These are phyloP conservation scores for Hyparrhenia diplandra DNA, from an alignment of 176 grass and related monocot species.

Conservation along the genomic window DNA sequence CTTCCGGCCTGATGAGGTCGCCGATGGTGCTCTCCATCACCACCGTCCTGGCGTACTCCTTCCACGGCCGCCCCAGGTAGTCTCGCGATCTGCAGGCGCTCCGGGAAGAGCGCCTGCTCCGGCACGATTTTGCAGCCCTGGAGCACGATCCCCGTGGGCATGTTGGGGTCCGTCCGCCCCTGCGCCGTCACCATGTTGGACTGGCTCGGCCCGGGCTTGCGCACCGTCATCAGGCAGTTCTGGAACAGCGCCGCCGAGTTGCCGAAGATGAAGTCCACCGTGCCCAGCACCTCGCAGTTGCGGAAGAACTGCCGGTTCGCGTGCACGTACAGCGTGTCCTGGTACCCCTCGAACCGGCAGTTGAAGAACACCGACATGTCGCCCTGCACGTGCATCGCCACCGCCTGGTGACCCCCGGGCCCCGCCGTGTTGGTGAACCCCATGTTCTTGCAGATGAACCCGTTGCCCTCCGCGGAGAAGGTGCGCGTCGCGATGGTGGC, in stretches of 20 bases:
- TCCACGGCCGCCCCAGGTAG: slow-evolving; percentile 91
- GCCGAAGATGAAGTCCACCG: slow-evolving; percentile 89
- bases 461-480: slow-evolving; percentile 55
- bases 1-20: slow-evolving; percentile 68
- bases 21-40: slow-evolving; percentile 75
- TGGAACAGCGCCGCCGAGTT: slow-evolving; percentile 70
- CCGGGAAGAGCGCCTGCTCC: slow-evolving; percentile 52
- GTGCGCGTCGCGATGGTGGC: slow-evolving; percentile 60
- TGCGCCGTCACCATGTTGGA: slow-evolving; percentile 69
- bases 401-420: slow-evolving; percentile 71
- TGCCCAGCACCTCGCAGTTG: slow-evolving; percentile 72
- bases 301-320: slow-evolving; percentile 72
- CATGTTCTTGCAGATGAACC: slow-evolving; percentile 88
- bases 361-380: slow-evolving; percentile 75
- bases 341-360: slow-evolving; percentile 78
- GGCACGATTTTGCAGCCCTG: slow-evolving; percentile 75
- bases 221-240: slow-evolving; percentile 82
- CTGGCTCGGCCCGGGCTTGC: slow-evolving; percentile 66
- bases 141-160: slow-evolving; percentile 71
- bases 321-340: slow-evolving; percentile 89
- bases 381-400: slow-evolving; percentile 64
- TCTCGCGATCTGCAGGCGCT: slow-evolving; percentile 33
- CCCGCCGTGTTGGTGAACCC: slow-evolving; percentile 86
- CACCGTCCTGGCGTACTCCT: slow-evolving; percentile 61
- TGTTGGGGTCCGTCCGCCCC: slow-evolving; percentile 60